Evolutionary conservation across 495 filamentous ascomycete genomes (phyloP).

Genomic region (Tuber microsphaerosporum): DNA sequence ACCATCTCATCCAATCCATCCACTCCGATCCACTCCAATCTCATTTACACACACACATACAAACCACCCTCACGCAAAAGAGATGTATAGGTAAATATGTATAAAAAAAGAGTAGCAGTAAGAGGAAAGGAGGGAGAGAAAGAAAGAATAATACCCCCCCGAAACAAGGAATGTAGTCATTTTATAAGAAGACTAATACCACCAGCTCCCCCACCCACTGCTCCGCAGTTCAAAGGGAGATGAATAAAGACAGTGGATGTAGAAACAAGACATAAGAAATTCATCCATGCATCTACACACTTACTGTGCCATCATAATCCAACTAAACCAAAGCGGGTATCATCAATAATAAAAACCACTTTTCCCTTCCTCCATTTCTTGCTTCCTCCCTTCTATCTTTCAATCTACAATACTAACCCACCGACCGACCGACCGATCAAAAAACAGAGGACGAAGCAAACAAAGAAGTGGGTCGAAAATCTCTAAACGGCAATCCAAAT

Average conservation of each 20-base stretch:
- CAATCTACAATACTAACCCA: not conserved
- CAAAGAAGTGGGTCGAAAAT: not conserved
- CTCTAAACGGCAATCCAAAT: slow-evolving; percentile 70
- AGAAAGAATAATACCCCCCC: not conserved
- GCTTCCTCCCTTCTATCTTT: not conserved
- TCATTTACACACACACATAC: not conserved
- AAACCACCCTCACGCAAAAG: not conserved
- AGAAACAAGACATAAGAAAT: not conserved
- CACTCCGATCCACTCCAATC: not conserved
- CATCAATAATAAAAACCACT: not conserved
- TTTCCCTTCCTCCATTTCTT: not conserved
- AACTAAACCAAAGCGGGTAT: not conserved
- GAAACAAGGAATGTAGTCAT: not conserved
- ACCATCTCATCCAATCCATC: not conserved
- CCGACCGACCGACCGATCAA: not conserved
- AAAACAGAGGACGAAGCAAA: not conserved
- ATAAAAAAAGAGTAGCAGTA: not conserved
- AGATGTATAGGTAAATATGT: not conserved
- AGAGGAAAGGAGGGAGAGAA: not conserved
- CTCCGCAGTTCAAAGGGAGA: not conserved
- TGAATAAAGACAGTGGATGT: not conserved
- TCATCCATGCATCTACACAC: not conserved
- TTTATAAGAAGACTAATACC: not conserved
- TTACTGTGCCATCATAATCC: not conserved
- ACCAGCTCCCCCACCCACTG: not conserved